A percentile compares a stretch with the other conserved stretches of the same genome.
Evolutionary conservation across 306 rosid genomes (phyloP).

Genomic region (Chamaecrista fasciculata): DNA sequence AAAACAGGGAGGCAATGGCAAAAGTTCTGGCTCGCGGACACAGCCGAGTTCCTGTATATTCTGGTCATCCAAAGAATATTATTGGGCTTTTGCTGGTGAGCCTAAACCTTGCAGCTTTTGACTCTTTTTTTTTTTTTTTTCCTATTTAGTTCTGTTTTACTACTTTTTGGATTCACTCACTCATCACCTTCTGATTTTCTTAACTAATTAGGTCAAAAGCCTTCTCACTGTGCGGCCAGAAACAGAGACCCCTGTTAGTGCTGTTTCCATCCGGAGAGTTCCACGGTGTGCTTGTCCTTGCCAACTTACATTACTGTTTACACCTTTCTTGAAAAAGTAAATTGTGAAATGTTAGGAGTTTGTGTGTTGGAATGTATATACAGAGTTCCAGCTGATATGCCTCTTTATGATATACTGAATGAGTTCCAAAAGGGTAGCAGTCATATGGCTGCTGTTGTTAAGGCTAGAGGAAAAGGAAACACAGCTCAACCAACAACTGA

Average conservation of each 20-base stretch:
- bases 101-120: slow-evolving; percentile 20
- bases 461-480: slow-evolving; percentile 56
- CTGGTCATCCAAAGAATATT: slow-evolving; percentile 86
- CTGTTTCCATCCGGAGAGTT: slow-evolving; percentile 93
- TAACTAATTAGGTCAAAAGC: slow-evolving; percentile 74
- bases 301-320: slow-evolving; percentile 6
- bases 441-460: slow-evolving; percentile 99
- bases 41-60: slow-evolving; percentile 96
- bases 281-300: slow-evolving; percentile 61
- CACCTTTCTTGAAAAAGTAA: not conserved
- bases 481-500: slow-evolving; percentile 43
- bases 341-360: slow-evolving; percentile 26
- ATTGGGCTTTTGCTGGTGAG: slow-evolving; percentile 92
- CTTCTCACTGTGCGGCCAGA: slow-evolving; percentile 97
- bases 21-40: slow-evolving; percentile 98
- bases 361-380: slow-evolving; percentile 31
- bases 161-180: slow-evolving; percentile 10
- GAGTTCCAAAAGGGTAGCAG: slow-evolving; percentile 99
- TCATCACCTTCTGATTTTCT: slow-evolving; percentile 12
- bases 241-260: slow-evolving; percentile 96
- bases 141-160: not conserved
- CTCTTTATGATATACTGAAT: slow-evolving; percentile 92
- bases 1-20: slow-evolving; percentile 93
- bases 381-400: slow-evolving; percentile 99
- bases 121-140: not conserved